Conservation (phyloP, 106 monocot species). For the Allium cepa region DNA sequence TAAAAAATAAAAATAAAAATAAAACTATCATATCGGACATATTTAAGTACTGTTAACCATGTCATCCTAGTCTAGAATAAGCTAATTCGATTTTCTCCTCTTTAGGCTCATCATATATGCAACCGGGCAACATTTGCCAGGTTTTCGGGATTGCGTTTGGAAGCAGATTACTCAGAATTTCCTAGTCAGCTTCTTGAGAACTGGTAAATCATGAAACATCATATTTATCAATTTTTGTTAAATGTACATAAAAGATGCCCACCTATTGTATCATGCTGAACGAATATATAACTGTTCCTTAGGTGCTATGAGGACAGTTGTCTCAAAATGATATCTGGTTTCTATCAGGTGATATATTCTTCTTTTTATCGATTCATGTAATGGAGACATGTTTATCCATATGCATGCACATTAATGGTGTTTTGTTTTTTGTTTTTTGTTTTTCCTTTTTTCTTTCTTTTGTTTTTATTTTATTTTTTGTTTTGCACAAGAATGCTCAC, state of each 20-base stretch:
- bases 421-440: too few relatives aligned
- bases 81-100: neutral
- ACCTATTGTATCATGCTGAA: neutral
- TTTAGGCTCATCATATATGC: slow-evolving; percentile 89
- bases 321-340: slow-evolving; percentile 79
- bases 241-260: neutral
- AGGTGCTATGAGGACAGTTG: slow-evolving; percentile 89
- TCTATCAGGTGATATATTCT: slow-evolving; percentile 56
- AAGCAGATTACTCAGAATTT: slow-evolving; percentile 84
- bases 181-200: slow-evolving; percentile 85
- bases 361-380: neutral
- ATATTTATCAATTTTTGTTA: neutral
- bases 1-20: too few relatives aligned
- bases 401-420: too few relatives aligned
- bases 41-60: too few relatives aligned
- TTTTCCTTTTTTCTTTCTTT: too few relatives aligned
- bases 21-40: too few relatives aligned
- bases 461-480: too few relatives aligned
- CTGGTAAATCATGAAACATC: slow-evolving; percentile 35
- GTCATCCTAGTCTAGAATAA: too few relatives aligned
- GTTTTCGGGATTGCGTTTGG: slow-evolving; percentile 74
- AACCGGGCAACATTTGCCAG: slow-evolving; percentile 72
- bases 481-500: too few relatives aligned
- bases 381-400: too few relatives aligned
- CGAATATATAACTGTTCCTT: neutral